Base-by-base conservation (phyloP, 139 green algal genomes). In the Coelastrella sp. region DNA sequence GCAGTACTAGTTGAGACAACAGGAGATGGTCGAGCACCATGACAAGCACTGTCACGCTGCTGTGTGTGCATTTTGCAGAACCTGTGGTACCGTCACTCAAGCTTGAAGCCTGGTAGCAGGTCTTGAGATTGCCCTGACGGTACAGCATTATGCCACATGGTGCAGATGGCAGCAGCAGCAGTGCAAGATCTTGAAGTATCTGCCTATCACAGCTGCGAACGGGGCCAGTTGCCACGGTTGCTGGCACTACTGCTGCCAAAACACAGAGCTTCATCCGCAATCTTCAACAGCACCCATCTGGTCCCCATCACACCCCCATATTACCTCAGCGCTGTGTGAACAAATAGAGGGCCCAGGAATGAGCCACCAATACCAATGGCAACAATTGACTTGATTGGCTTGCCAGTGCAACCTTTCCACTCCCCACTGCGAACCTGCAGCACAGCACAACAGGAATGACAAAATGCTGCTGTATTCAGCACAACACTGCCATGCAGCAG, bases 291-390 rank as follows among this genome's bases (percentile, higher is more conserved):
- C 63, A 22, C 12, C 63, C 63, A 72, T 72, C 12, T 72, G 63
- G 4, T 4, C 12, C 60, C 59, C n/a, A 27, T 7, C 68, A 70
- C 17, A 14, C 7, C 15, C 63, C 63, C 63, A 72, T 14, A 89
- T 80, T 78, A 96, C 94, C 88, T 93, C 6, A 99, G 95, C 0
- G 98, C 96, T n/a, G 97, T 99, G 97, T 99, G 98, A 87, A 99
- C 98, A 91, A 99, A 99, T 6, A 98, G 95, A 1, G 98, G 98
- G 4, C 98, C 98, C 74, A 99, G 94, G 94, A 98, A 99, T 58
- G 93, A 98, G 87, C 98, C 98, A 61, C 98, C 98, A 89, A 99
- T 99, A 89, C 98, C 98, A 81, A 99, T 97, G 25, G 96, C 96
- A 27, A 99, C 98, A 27, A 99, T 96, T 70, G 97, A 96, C 78